Evolutionary conservation across 1,284 basidiomycete species (phyloP), one percentile per base, ranked within the genome.

Genomic region (Sutorius eximius): DNA sequence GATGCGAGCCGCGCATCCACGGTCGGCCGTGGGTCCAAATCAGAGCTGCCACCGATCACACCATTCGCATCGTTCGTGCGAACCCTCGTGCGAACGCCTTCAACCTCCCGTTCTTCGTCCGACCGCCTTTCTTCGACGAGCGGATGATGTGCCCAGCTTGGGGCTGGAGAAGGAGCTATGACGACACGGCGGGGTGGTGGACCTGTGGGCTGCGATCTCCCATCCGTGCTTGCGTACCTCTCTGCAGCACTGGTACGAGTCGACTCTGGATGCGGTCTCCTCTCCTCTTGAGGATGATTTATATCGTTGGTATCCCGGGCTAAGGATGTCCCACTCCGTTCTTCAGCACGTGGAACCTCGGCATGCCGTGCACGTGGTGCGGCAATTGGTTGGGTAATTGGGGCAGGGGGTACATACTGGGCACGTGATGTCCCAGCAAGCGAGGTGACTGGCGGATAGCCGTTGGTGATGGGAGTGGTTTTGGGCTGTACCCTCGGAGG

Each of bases 101-200:
- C 46, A 30, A 27, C 49, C 12, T 71, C 67, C 30, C 56, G 52
- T 50, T 72, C 70, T 7, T 72, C 67, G 18, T 72, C 69, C n/a
- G 67, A 70, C 33, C 61, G 51, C 34, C 60, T 58, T 32, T 58
- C 70, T 51, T 71, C 67, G 9, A 71, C 58, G 11, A 71, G 55
- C 0, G 70, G 69, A 3, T 57, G 66, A 27, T 66, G 41, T 24
- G 70, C 67, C 67, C 67, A 69, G 27, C 59, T 71, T 9, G 70
- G 70, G 12, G 67, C 58, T 8, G 67, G 63, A 18, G 66, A 65
- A 20, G 59, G 48, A 1, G 59, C 47, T 8, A 49, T 29, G n/a
- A 59, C 43, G 22, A 51, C 49, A 3, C 54, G 57, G n/a, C 48
- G 53, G 4, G 53, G 54, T 5, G 8, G 38, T 30, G 57, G 38